A percentile compares a stretch with the other conserved stretches of the same genome.
phyloP scores from a whole-genome alignment of 2,329 filamentous ascomycete species.

The Aspergillus glaucus region DNA sequence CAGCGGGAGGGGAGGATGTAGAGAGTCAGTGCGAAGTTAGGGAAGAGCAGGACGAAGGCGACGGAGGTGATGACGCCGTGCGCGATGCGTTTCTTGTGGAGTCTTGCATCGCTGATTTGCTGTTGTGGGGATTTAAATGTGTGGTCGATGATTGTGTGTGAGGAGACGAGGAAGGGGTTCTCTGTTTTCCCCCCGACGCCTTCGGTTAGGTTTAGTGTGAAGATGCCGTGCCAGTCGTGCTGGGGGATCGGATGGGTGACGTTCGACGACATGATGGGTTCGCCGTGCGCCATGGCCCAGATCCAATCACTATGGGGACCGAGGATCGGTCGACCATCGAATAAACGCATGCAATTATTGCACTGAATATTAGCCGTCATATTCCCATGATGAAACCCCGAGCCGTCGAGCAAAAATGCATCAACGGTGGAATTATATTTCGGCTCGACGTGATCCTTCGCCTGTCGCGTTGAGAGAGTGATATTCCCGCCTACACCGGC shows the following conservation, averaged over 20 bases:
- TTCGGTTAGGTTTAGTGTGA: slow-evolving; percentile 43
- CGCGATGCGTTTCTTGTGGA: slow-evolving; percentile 14
- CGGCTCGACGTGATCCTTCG: slow-evolving; percentile 41
- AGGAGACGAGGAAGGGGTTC: slow-evolving; percentile 23
- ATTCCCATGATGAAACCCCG: slow-evolving; percentile 45
- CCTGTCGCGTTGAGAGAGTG: slow-evolving; percentile 50
- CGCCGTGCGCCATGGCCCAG: slow-evolving; percentile 42
- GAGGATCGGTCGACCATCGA: slow-evolving; percentile 46
- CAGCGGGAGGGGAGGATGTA: slow-evolving; percentile 33
- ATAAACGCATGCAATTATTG: slow-evolving; percentile 49
- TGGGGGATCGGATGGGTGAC: slow-evolving; percentile 37
- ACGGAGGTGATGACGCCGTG: slow-evolving; percentile 31
- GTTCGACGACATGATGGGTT: slow-evolving; percentile 44
- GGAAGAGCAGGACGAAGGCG: slow-evolving; percentile 38
- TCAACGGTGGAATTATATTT: slow-evolving; percentile 36
- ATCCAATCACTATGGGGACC: slow-evolving; percentile 45
- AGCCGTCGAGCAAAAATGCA: slow-evolving; percentile 47
- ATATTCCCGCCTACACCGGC: slow-evolving; percentile 50
- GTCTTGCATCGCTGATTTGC: slow-evolving; percentile 9
- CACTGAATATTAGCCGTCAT: slow-evolving; percentile 55
- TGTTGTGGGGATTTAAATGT: slow-evolving; percentile 7
- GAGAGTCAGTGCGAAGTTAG: slow-evolving; percentile 25
- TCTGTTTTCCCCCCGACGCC: slow-evolving; percentile 45
- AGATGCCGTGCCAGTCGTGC: slow-evolving; percentile 40
- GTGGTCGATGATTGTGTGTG: slow-evolving; percentile 3